Conservation (phyloP, 2,329 filamentous ascomycete genomes). For the Epichloe glyceriae region DNA sequence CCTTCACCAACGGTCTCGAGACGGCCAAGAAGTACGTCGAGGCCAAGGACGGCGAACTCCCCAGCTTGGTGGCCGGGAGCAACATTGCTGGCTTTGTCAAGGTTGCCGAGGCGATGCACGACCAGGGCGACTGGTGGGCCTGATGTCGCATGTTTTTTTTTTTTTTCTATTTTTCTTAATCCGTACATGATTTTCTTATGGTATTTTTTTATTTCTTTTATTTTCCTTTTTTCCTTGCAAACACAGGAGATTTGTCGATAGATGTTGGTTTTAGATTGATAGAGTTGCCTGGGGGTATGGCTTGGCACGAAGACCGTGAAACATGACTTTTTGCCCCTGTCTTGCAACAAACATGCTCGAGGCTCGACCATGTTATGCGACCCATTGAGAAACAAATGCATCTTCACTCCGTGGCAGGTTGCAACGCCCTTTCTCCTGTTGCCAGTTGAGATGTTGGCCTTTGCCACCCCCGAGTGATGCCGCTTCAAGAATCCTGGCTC, state of each 20-base stretch:
- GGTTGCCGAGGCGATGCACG: constrained; percentile 86
- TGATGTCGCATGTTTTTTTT: background rate
- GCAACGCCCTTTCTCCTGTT: no score
- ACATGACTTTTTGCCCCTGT: no score
- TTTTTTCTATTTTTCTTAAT: background rate
- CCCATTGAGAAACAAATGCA: no score
- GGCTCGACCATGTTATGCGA: no score
- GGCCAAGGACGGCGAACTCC: constrained; percentile 67
- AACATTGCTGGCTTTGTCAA: constrained; percentile 98
- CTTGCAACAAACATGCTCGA: no score
- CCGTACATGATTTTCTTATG: background rate
- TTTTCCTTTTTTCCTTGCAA: no score
- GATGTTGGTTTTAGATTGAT: background rate
- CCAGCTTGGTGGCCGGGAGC: constrained; percentile 80
- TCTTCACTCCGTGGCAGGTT: no score
- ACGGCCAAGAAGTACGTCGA: constrained; percentile 84
- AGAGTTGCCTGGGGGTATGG: background rate
- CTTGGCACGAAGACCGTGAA: background rate
- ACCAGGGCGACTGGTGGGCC: constrained; percentile 88
- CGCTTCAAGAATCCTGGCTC: no score
- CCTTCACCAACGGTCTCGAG: constrained; percentile 78
- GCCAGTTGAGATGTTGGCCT: no score
- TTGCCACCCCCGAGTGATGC: no score
- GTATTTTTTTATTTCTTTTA: background rate
- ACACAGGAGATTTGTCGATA: background rate